These are phyloP conservation scores for Coemansia nantahalensis DNA, from an alignment of 192 early-diverging fungal genomes.

Conservation along the genomic window DNA sequence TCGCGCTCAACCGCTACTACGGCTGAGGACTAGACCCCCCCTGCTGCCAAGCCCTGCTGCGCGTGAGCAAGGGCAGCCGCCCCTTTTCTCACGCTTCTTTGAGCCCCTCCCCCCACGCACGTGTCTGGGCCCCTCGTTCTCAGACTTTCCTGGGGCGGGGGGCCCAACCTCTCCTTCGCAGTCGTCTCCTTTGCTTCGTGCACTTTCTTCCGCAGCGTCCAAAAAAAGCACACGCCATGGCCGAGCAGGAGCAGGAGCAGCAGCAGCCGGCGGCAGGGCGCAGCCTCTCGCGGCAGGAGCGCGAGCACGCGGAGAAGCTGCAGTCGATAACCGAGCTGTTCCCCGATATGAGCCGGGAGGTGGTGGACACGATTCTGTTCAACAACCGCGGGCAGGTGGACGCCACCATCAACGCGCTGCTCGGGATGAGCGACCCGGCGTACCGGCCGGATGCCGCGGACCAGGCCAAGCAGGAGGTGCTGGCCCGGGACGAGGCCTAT, in stretches of 20 bases:
- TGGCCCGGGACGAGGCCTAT: conserved; percentile 18
- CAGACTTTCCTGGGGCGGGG: too few species aligned
- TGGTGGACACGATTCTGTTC: conserved; percentile 21
- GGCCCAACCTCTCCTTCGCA: too few species aligned
- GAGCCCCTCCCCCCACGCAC: too few species aligned
- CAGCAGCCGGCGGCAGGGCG: too few species aligned
- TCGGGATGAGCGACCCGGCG: conserved; percentile 35
- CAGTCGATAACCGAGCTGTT: conserved; percentile 29
- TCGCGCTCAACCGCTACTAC: conserved; percentile 8
- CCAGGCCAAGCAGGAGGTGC: conserved; percentile 1
- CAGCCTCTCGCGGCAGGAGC: not conserved
- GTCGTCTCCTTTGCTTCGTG: too few species aligned
- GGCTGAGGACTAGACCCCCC: not conserved
- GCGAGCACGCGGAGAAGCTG: conserved; percentile 14
- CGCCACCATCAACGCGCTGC: conserved; percentile 12
- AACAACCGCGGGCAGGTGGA: conserved; percentile 17
- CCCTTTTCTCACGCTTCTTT: not conserved
- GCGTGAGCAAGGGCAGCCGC: too few species aligned
- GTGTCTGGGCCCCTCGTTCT: too few species aligned
- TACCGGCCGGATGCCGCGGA: conserved; percentile 33
- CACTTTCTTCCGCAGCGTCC: too few species aligned
- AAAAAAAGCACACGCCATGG: too few species aligned
- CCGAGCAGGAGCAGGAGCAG: too few species aligned
- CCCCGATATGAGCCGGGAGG: conserved; percentile 35
- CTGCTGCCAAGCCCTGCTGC: too few species aligned